Percentiles rank a stretch among this genome's conserved stretches.
Conservation (phyloP, 2,329 filamentous ascomycete species). For the Biscogniauxia sp. region DNA sequence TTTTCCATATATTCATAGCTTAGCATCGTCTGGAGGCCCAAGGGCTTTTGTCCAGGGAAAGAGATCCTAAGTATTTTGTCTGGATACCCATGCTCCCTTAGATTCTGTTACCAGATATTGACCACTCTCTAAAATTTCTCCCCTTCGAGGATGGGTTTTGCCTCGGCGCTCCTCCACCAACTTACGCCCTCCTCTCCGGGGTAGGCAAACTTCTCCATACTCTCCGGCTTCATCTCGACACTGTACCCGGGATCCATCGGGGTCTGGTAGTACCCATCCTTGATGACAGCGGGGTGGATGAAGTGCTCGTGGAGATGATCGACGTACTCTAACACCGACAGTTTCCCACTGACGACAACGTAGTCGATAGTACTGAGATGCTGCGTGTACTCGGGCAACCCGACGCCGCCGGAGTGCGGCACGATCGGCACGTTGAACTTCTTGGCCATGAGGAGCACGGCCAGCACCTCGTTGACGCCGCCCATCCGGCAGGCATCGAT, state of each 20-base stretch:
- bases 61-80: neutral
- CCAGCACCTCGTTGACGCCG: conserved; percentile 87
- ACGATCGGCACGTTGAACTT: conserved; percentile 80
- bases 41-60: no score
- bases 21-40: no score
- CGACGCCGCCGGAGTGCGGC: conserved; percentile 85
- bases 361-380: conserved; percentile 93
- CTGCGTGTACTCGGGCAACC: conserved; percentile 90
- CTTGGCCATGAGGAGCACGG: conserved; percentile 82
- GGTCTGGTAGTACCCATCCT: conserved; percentile 84
- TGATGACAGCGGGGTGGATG: conserved; percentile 73
- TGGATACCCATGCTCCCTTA: neutral
- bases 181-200: conserved; percentile 75
- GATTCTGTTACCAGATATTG: neutral
- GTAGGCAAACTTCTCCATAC: conserved; percentile 76
- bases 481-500: conserved; percentile 88
- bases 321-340: conserved; percentile 83
- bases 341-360: conserved; percentile 78
- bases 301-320: conserved; percentile 95
- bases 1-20: no score
- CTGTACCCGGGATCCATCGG: conserved; percentile 82
- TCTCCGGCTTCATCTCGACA: conserved; percentile 88
- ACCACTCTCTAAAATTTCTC: conserved; percentile 46
- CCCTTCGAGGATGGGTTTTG: conserved; percentile 69
- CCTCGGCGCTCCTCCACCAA: conserved; percentile 83